phyloP scores from a whole-genome alignment of 441 rosid genomes.

The Manihot esculenta region DNA sequence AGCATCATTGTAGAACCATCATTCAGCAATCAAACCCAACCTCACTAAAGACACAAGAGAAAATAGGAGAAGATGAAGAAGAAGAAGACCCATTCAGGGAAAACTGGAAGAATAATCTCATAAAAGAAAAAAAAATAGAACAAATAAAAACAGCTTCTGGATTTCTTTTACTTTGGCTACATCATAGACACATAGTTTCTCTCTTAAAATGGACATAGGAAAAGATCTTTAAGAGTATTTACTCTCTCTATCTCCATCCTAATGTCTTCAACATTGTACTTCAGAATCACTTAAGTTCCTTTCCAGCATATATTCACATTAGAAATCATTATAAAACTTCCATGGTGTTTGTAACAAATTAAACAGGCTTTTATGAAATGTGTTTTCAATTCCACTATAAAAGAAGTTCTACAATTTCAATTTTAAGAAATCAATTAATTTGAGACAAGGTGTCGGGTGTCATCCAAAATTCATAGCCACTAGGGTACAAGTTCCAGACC shows the following conservation, averaged over 20 bases:
- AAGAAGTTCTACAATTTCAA: neutral
- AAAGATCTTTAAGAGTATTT: neutral
- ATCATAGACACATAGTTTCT: neutral
- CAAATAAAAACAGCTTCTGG: neutral
- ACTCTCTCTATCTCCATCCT: neutral
- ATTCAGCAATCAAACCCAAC: too few species aligned
- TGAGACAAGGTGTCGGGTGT: neutral
- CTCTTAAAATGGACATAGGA: neutral
- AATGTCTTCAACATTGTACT: neutral
- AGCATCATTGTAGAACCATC: too few species aligned
- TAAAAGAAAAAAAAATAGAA: too few species aligned
- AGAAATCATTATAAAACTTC: neutral
- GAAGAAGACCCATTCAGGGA: too few species aligned
- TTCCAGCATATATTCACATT: neutral
- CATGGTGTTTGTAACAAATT: neutral
- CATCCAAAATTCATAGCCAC: neutral
- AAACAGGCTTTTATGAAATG: neutral
- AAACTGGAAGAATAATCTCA: neutral
- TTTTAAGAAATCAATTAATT: neutral
- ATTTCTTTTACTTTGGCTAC: neutral
- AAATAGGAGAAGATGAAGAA: too few species aligned
- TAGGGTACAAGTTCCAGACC: neutral
- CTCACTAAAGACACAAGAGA: too few species aligned
- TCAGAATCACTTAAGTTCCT: neutral
- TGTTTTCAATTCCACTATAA: neutral